Base-by-base conservation (phyloP, 768 basidiomycete species). In the Boletus vinaceobasis region DNA sequence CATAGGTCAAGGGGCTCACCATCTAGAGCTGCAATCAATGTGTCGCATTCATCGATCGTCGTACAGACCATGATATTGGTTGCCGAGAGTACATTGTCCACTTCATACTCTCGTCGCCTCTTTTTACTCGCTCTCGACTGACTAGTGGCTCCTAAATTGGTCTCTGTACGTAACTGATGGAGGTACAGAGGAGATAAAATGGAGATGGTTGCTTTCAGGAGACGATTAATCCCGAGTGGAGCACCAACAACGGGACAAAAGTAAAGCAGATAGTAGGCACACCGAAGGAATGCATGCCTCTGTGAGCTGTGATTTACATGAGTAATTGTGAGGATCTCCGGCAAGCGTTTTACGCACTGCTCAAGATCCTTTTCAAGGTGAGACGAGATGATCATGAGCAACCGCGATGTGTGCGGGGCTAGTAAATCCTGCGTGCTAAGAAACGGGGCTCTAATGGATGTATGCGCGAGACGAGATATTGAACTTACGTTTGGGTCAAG, bases 41-140 rank as follows among this genome's bases (percentile, higher is more conserved):
- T 71, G 27, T 82, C 71, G 21, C 79, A 81, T 15, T 88, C 85
- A 29, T 76, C 75, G 3, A 52, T 48, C 0, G 77, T 79, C 1
- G 76, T 69, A 62, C 80, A 87, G 19, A 84, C 60, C 8, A 79
- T 73, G 43, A 76, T 67, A 43, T 74, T 73, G 2, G 77, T 66
- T 8, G 71, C 62, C 49, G 78, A 82, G 69, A 93, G 84, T 6
- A 87, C 72, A 62, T 87, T 88, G 50, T 89, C 89, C 10, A 83
- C 88, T 68, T 92, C 88, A 59, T 84, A 91, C 13, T 78, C 84
- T 21, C 84, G 79, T 19, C 79, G 77, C 43, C 86, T 76, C 66
- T 89, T 93, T 67, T 84, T 91, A 51, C 81, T 79, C 61, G 82
- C 84, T 65, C 75, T 83, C 14, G 63, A 73, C 61, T 71, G 43